Evolutionary conservation across 176 grass and related monocot genomes (phyloP), one percentile per base, ranked within the genome.

Genomic region (Oryza punctata): DNA sequence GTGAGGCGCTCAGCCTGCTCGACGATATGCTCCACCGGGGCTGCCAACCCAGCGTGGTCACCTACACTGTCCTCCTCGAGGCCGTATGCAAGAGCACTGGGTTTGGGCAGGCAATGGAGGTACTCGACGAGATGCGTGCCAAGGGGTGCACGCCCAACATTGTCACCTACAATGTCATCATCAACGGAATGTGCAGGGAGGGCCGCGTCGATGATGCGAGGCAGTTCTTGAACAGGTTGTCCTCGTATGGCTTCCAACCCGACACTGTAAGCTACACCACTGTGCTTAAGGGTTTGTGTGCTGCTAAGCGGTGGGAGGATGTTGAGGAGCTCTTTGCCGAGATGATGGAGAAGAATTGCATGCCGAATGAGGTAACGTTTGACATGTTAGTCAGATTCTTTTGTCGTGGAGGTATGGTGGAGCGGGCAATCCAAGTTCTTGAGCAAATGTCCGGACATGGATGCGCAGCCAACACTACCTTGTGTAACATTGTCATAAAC

Each of bases 111-210:
- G 92, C 86, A 13, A 86, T 89, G 86, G 24, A 65, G 12, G 82
- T 94, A 32, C 78, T 91, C 23, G 89, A 91, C 28, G 92, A 94
- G 81, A 91, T 94, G 92, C 80, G 72, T 10, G 76, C 72, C 12
- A 90, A 89, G 83, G 92, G 92, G 1, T 86, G 89, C 82, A 66
- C 72, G 6, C 92, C 92, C 44, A 90, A 94, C 78, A 87, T 88
- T 23, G 89, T 91, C 83, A 91, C 89, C 2, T 94, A 89, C 76
- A 94, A 91, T n/a, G 89, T 90, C 71, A 91, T 94, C 83, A 91
- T 91, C 26, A 88, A 90, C 32, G 89, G 89, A 29, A 88, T 94
- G 83, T 94, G 89, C 79, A 91, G 75, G 52, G 89, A 94, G 57
- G 86, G 92, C 12, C 73, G 72, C 2, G 82, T 91, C 3, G 86